Evolutionary conservation across 108 stramenopile species (phyloP).

Genomic region (Fragilaria radians): DNA sequence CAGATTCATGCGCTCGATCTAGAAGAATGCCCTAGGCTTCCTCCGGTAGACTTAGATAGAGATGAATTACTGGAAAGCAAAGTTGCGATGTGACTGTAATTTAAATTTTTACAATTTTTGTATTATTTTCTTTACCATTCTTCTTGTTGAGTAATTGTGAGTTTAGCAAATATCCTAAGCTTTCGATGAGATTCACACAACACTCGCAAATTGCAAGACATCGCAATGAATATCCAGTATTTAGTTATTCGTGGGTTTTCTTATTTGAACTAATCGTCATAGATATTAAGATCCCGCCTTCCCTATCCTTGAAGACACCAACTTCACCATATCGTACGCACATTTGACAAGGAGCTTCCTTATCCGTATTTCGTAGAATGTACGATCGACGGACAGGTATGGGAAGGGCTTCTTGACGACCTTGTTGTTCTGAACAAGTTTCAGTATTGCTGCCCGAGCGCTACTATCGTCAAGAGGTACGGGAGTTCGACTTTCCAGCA

Average conservation of each 20-base stretch:
- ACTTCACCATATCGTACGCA: constrained; percentile 52
- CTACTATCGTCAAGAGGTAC: constrained; percentile 31
- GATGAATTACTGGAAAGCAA: background rate
- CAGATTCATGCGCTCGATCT: constrained; percentile 72
- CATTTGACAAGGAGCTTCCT: constrained; percentile 62
- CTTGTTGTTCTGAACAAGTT: constrained; percentile 23
- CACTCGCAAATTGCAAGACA: too few species aligned
- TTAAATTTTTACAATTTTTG: too few species aligned
- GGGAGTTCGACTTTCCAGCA: constrained; percentile 36
- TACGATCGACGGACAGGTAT: constrained; percentile 68
- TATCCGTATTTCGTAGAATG: constrained; percentile 59
- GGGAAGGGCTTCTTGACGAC: constrained; percentile 13
- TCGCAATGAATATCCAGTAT: too few species aligned
- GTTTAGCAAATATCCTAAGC: too few species aligned
- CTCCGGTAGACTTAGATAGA: constrained; percentile 31
- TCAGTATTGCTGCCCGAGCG: constrained; percentile 42
- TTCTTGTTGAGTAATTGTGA: too few species aligned
- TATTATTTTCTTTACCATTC: too few species aligned
- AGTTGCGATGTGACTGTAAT: too few species aligned
- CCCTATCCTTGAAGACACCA: constrained; percentile 17
- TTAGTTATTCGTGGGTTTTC: too few species aligned
- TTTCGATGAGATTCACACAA: too few species aligned
- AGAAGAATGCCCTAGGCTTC: constrained; percentile 75
- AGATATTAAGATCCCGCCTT: constrained; percentile 35
- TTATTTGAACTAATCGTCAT: constrained; percentile 14